phyloP scores from a whole-genome alignment of 2,329 filamentous ascomycete species.

The Microcyclosporella mali region DNA sequence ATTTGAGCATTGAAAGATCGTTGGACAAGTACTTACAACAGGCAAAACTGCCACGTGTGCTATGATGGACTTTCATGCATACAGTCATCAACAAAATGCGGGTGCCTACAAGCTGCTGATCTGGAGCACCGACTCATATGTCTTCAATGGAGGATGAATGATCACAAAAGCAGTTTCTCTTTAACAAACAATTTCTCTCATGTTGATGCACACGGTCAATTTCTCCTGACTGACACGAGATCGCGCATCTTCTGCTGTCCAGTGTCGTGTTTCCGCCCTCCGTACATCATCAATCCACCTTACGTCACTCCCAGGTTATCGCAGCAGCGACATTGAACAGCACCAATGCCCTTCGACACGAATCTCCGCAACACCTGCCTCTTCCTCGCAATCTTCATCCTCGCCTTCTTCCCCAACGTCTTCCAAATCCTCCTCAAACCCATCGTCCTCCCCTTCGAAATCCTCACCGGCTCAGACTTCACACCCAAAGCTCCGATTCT shows the following conservation, averaged over 20 bases:
- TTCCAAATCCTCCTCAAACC: conserved; percentile 37
- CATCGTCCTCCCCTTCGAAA: conserved; percentile 32
- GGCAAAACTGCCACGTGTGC: conserved; percentile 7
- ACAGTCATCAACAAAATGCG: background rate
- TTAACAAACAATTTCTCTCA: too few species aligned
- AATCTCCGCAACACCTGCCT: conserved; percentile 37
- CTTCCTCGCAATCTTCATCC: conserved; percentile 44
- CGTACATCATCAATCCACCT: conserved; percentile 4
- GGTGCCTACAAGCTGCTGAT: conserved; percentile 4
- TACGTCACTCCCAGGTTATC: conserved; percentile 9
- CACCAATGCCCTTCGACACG: conserved; percentile 25
- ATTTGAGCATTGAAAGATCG: too few species aligned
- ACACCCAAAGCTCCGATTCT: conserved; percentile 25
- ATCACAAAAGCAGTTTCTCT: background rate
- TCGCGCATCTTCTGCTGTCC: background rate
- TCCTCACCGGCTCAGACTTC: conserved; percentile 27
- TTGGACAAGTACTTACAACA: too few species aligned
- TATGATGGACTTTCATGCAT: background rate
- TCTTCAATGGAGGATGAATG: conserved; percentile 2
- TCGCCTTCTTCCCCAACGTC: conserved; percentile 45
- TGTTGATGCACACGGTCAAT: too few species aligned
- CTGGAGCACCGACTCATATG: background rate
- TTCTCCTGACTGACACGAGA: background rate
- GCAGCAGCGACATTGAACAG: conserved; percentile 1
- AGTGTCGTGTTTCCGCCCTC: conserved; percentile 2